Base-by-base conservation (phyloP, 352 stramenopile species). In the Aphanomyces stellatus region DNA sequence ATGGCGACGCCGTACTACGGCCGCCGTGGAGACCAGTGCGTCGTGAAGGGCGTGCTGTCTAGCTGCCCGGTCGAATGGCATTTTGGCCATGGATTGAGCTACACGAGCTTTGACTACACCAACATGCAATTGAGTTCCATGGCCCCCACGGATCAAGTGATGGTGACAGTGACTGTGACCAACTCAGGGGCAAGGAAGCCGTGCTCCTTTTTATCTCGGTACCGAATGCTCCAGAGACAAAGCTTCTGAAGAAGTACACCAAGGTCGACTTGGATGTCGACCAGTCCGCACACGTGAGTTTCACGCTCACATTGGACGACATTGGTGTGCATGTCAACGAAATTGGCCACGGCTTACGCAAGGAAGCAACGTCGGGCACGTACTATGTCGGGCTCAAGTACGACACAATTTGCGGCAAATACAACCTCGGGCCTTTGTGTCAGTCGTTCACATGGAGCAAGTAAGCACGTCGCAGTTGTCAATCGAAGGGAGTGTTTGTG, bases 21-120 rank as follows among this genome's bases (percentile, higher is more conserved):
- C 53, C 62, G 64, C 28, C 61, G 79, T 65, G 71, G 55, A 77
- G 74, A 35, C 77, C 69, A 22, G 33, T 41, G 33, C 11, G n/a
- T 46, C n/a, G n/a, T 46, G 11, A 70, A 51, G 57, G 76, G 35
- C 51, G 27, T 51, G 69, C 49, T 17, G 64, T 61, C 19, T 13
- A 49, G 19, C 51, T 84, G 76, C 56, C 56, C 74, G 43, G 81
- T 82, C 19, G 76, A 91, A 60, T 95, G 82, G 80, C 69, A 76
- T n/a, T 93, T 93, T 76, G 84, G 87, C 22, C 68, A 79, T 49
- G 86, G 86, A 40, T 68, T 91, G n/a, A 88, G 78, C 61, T 91
- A 89, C 70, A 79, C 81, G 4, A 64, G 68, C 22, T 95, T 93
- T 65, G 64, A 70, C 15, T 92, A 90, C 71, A 69, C 67, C 10